Conservation (phyloP, 106 monocot genomes). For the Narthecium ossifragum region DNA sequence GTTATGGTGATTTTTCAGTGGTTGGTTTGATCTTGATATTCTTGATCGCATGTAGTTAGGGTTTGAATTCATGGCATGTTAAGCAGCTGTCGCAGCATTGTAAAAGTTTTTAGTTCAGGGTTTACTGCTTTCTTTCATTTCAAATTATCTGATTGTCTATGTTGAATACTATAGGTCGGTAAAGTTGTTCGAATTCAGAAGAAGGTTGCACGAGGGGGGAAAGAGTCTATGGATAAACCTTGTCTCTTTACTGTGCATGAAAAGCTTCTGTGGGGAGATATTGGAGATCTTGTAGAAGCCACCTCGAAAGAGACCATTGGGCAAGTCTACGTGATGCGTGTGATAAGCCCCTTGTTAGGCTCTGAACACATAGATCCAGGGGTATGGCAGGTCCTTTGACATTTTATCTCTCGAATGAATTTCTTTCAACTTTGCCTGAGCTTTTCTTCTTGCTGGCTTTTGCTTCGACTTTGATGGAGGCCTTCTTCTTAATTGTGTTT, state of each 20-base stretch:
- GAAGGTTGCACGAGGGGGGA: slow-evolving; percentile 32
- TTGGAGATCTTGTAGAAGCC: slow-evolving; percentile 39
- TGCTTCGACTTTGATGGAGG: too few species aligned
- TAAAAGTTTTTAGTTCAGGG: too few species aligned
- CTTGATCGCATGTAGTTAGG: too few species aligned
- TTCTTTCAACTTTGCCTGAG: too few species aligned
- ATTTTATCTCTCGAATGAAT: neutral
- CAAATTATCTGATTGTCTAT: too few species aligned
- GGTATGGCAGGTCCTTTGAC: slow-evolving; percentile 28
- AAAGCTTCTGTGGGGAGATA: slow-evolving; percentile 43
- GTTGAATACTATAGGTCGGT: slow-evolving; percentile 69
- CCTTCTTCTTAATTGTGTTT: too few species aligned
- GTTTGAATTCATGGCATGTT: too few species aligned
- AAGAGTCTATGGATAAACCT: neutral
- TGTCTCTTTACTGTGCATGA: slow-evolving; percentile 50
- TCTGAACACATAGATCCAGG: slow-evolving; percentile 52
- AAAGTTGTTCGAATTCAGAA: slow-evolving; percentile 82
- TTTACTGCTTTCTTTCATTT: too few species aligned
- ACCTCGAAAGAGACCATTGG: slow-evolving; percentile 36
- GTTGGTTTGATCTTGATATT: too few species aligned
- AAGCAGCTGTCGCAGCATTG: too few species aligned
- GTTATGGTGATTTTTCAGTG: too few species aligned
- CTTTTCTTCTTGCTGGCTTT: neutral
- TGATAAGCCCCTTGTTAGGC: slow-evolving; percentile 61
- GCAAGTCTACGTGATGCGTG: slow-evolving; percentile 29